Evolutionary conservation across 2,329 filamentous ascomycete genomes (phyloP).

Genomic region (Cucurbitaria berberidis): DNA sequence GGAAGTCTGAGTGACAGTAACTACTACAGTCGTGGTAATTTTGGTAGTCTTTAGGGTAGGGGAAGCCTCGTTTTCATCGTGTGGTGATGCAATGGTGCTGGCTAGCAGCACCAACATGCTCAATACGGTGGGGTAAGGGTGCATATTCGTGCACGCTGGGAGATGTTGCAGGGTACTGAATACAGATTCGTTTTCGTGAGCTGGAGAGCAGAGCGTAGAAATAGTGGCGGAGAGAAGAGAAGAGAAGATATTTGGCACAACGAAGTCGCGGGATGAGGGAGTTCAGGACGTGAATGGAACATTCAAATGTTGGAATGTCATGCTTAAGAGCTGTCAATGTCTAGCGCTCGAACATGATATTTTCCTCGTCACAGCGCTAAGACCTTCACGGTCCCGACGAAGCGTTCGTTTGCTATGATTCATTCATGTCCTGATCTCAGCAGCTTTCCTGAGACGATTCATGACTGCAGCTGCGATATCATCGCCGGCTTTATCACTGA

Average conservation of each 20-base stretch:
- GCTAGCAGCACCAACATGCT: not conserved
- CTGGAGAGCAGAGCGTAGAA: not conserved
- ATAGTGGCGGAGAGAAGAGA: not conserved
- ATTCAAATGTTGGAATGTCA: not conserved
- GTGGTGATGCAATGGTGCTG: not conserved
- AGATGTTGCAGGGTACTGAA: not conserved
- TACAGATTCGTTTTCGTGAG: not conserved
- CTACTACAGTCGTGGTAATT: not conserved
- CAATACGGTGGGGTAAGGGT: not conserved
- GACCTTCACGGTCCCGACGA: not conserved
- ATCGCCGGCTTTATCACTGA: slow-evolving; percentile 69
- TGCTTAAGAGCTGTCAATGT: not conserved
- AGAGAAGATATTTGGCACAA: not conserved
- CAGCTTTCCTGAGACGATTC: slow-evolving; percentile 59
- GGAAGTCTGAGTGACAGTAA: slow-evolving; percentile 2
- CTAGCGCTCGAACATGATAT: not conserved
- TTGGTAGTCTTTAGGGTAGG: not conserved
- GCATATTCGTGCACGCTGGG: not conserved
- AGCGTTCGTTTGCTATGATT: not conserved
- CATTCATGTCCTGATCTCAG: slow-evolving; percentile 39
- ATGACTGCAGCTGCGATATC: slow-evolving; percentile 77
- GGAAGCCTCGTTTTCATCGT: not conserved
- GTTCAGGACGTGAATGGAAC: not conserved
- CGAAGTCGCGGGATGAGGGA: not conserved
- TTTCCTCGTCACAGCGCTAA: not conserved